Percentiles rank a stretch among this genome's conserved stretches.
Evolutionary conservation across 2,329 filamentous ascomycete species (phyloP).

Genomic region (Rachicladosporium sp.): DNA sequence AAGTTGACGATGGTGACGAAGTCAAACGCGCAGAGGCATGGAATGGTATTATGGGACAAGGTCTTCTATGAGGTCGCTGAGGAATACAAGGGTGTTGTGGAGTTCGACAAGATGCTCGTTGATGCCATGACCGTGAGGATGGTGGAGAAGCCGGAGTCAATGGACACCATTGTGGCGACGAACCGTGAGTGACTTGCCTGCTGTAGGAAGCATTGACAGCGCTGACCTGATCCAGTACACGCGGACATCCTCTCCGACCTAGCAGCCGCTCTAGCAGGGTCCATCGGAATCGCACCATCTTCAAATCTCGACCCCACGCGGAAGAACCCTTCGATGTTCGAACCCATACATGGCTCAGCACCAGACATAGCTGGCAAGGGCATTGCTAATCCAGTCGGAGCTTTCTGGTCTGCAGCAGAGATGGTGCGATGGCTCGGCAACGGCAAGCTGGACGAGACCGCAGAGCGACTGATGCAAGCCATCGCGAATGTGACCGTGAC

Average conservation of each 20-base stretch:
- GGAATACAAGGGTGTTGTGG: conserved; percentile 32
- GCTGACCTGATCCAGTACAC: conserved; percentile 13
- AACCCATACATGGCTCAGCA: conserved; percentile 51
- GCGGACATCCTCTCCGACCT: conserved; percentile 48
- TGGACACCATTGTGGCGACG: conserved; percentile 38
- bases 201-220: not conserved
- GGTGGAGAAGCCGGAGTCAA: conserved; percentile 32
- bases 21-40: conserved; percentile 36
- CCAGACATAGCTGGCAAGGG: conserved; percentile 54
- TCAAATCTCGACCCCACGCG: conserved; percentile 55
- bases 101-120: conserved; percentile 38
- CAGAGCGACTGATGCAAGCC: conserved; percentile 44
- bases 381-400: conserved; percentile 51
- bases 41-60: conserved; percentile 38
- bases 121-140: conserved; percentile 39
- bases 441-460: conserved; percentile 37
- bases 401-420: conserved; percentile 59
- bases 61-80: conserved; percentile 34
- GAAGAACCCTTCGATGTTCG: conserved; percentile 48
- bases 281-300: conserved; percentile 60
- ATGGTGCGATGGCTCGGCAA: conserved; percentile 53
- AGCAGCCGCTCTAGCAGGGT: conserved; percentile 56
- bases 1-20: conserved; percentile 40
- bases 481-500: conserved; percentile 49
- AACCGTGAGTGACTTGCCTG: conserved; percentile 32